A percentile compares a stretch with the other conserved stretches of the same genome.
These are phyloP conservation scores for Aspergillus calidoustus DNA, from an alignment of 2,329 filamentous ascomycete species.

Conservation along the genomic window DNA sequence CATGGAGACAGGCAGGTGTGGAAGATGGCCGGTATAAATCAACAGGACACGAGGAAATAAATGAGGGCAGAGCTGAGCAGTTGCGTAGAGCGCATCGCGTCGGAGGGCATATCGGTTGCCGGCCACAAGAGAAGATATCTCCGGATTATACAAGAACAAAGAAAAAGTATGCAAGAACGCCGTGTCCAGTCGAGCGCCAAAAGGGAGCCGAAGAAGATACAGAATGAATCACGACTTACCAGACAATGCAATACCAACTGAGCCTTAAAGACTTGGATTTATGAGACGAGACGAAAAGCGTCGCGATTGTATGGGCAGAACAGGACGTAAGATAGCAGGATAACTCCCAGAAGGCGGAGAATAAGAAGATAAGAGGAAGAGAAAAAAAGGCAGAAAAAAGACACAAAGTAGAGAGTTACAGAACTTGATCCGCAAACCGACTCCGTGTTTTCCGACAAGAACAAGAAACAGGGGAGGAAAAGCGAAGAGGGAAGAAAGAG, in stretches of 20 bases:
- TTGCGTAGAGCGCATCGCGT: constrained; percentile 1
- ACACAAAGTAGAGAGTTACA: constrained; percentile 28
- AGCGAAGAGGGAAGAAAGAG: constrained; percentile 19
- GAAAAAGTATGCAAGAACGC: neutral
- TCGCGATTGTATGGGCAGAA: constrained; percentile 27
- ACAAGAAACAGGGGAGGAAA: constrained; percentile 28
- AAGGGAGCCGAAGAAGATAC: constrained; percentile 6
- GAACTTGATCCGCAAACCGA: constrained; percentile 36
- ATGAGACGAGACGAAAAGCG: constrained; percentile 24
- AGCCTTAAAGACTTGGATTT: constrained; percentile 21
- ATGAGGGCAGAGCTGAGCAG: neutral
- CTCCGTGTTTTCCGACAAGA: constrained; percentile 35
- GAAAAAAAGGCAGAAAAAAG: constrained; percentile 28
- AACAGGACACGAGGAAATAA: neutral
- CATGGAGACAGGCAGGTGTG: neutral
- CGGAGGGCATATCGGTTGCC: neutral
- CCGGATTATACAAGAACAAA: neutral
- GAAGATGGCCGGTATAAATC: neutral
- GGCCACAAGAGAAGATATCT: neutral
- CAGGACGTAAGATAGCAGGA: constrained; percentile 29
- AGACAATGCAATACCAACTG: constrained; percentile 29
- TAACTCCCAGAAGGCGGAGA: constrained; percentile 33
- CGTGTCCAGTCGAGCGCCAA: neutral
- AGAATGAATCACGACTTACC: constrained; percentile 22
- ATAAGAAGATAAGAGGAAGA: constrained; percentile 26